Evolutionary conservation across 768 basidiomycete genomes (phyloP).

Genomic region (Nevesoporus exiguus): DNA sequence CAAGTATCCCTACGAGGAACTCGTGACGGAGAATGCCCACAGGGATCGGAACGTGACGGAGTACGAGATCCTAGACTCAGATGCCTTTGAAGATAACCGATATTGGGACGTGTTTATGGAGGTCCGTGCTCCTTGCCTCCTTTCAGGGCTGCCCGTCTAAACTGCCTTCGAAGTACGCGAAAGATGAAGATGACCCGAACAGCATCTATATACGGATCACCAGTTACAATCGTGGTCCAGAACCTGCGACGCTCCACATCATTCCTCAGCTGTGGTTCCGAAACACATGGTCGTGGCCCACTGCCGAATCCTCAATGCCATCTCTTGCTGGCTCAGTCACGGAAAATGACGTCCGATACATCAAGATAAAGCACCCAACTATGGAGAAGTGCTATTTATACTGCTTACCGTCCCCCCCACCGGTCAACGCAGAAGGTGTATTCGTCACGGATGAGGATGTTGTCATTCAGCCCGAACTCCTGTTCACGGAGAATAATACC

Average conservation of each 20-base stretch:
- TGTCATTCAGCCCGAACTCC: conserved; percentile 62
- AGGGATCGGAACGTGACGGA: conserved; percentile 84
- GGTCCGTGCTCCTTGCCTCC: conserved; percentile 44
- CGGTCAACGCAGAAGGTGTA: conserved; percentile 70
- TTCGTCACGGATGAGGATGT: conserved; percentile 65
- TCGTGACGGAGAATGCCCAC: conserved; percentile 80
- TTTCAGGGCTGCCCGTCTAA: conserved; percentile 1
- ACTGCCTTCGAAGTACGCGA: conserved; percentile 71
- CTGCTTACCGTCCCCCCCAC: conserved; percentile 89
- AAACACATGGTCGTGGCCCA: conserved; percentile 97
- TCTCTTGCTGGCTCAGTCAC: conserved; percentile 50
- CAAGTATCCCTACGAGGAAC: conserved; percentile 89
- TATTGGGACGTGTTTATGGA: conserved; percentile 99
- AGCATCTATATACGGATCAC: conserved; percentile 92
- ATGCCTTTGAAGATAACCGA: conserved; percentile 83
- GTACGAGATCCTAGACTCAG: conserved; percentile 92
- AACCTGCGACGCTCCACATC: conserved; percentile 89
- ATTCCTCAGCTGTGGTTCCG: conserved; percentile 97
- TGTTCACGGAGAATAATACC: conserved; percentile 98
- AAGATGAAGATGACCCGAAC: conserved; percentile 90
- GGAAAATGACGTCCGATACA: conserved; percentile 50
- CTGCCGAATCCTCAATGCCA: conserved; percentile 64
- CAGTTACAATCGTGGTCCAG: conserved; percentile 93
- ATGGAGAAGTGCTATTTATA: conserved; percentile 80
- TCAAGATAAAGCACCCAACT: conserved; percentile 69